A percentile compares a stretch with the other conserved stretches of the same genome.
phyloP scores from a whole-genome alignment of 1,284 basidiomycete species.

The Testicularia cyperi region DNA sequence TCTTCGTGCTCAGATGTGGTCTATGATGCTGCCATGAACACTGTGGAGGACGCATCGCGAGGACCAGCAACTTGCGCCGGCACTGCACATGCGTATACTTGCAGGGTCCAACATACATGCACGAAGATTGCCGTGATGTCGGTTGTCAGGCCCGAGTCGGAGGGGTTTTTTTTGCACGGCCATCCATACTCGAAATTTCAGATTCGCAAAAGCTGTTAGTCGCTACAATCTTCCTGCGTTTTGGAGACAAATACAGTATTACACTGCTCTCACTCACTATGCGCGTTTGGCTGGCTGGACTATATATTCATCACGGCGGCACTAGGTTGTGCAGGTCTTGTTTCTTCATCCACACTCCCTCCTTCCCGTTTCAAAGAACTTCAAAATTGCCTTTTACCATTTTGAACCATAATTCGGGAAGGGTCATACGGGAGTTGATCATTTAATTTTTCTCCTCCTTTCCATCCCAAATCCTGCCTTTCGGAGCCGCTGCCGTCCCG shows the following conservation, averaged over 20 bases:
- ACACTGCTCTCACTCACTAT: too few relatives aligned
- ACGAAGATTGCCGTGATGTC: too few relatives aligned
- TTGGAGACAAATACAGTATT: too few relatives aligned
- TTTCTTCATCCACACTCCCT: constrained; percentile 24
- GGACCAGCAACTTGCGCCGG: too few relatives aligned
- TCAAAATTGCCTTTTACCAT: constrained; percentile 50
- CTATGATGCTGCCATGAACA: too few relatives aligned
- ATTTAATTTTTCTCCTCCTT: constrained; percentile 32
- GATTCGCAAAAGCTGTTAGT: background rate
- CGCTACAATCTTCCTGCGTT: background rate
- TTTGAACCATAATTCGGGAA: constrained; percentile 48
- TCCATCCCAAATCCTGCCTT: constrained; percentile 8
- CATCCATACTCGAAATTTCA: constrained; percentile 20
- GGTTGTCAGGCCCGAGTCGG: too few relatives aligned
- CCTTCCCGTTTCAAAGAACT: constrained; percentile 46
- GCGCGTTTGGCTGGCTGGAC: too few relatives aligned
- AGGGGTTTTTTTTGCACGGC: background rate
- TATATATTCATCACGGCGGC: too few relatives aligned
- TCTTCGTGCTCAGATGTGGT: too few relatives aligned
- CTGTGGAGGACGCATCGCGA: too few relatives aligned
- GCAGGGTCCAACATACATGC: too few relatives aligned
- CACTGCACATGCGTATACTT: too few relatives aligned
- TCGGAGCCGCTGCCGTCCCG: background rate
- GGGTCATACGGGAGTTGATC: constrained; percentile 39
- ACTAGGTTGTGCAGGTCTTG: background rate